A percentile compares a stretch with the other conserved stretches of the same genome.
These are phyloP conservation scores for Aspergillus sp. DNA, from an alignment of 2,329 filamentous ascomycete species.

Conservation along the genomic window DNA sequence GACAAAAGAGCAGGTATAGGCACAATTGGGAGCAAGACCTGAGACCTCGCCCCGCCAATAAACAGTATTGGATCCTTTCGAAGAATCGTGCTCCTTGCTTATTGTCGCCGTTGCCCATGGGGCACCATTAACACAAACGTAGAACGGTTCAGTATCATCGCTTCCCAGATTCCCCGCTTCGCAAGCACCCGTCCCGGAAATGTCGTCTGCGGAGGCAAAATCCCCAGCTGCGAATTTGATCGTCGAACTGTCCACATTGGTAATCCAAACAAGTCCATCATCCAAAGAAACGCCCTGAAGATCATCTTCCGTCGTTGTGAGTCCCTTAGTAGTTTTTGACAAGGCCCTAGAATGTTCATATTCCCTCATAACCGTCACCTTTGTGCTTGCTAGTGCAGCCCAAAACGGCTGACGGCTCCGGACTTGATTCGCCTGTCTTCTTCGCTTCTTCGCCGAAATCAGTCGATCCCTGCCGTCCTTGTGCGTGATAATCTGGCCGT, in stretches of 20 bases:
- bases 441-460: constrained; percentile 73
- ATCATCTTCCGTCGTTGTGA: constrained; percentile 44
- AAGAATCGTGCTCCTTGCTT: constrained; percentile 44
- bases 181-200: constrained; percentile 27
- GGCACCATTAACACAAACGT: constrained; percentile 64
- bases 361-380: constrained; percentile 93
- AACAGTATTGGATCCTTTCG: constrained; percentile 44
- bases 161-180: constrained; percentile 27
- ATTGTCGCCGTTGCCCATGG: constrained; percentile 64
- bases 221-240: constrained; percentile 50
- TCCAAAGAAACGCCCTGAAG: constrained; percentile 42
- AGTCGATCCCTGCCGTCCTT: constrained; percentile 58
- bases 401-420: constrained; percentile 88
- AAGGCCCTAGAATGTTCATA: constrained; percentile 70
- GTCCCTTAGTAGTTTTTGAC: constrained; percentile 38
- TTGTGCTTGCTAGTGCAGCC: constrained; percentile 92
- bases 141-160: constrained; percentile 57
- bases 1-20: constrained; percentile 64
- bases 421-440: constrained; percentile 88
- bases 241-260: constrained; percentile 45
- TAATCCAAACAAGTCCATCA: constrained; percentile 49
- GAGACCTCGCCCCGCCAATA: constrained; percentile 64
- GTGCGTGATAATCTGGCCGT: constrained; percentile 49
- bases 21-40: constrained; percentile 63
- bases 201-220: constrained; percentile 35